phyloP scores from a whole-genome alignment of 768 basidiomycete species.

The Xanthoconium stramineum region DNA sequence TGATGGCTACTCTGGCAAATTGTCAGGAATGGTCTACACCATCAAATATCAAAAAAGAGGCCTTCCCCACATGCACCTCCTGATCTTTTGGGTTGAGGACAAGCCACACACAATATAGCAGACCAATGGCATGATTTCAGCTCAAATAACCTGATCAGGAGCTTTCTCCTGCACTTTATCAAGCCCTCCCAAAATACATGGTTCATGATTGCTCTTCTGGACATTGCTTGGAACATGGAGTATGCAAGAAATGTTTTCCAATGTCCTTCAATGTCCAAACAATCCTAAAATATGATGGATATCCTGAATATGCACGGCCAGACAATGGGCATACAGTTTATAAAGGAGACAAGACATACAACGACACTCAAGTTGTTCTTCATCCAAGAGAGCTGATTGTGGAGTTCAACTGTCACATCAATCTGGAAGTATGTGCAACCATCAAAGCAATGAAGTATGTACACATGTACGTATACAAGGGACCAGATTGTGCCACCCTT shows the following conservation, averaged over 20 bases:
- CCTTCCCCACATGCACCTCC: background rate
- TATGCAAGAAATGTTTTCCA: slow-evolving; percentile 39
- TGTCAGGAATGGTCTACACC: slow-evolving; percentile 44
- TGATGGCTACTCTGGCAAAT: slow-evolving; percentile 39
- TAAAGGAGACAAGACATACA: slow-evolving; percentile 15
- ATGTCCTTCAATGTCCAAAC: slow-evolving; percentile 37
- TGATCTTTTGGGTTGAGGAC: background rate
- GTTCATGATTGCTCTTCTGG: slow-evolving; percentile 38
- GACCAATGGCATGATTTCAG: background rate
- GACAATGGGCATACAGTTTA: slow-evolving; percentile 33
- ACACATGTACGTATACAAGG: slow-evolving; percentile 40
- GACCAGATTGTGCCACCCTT: slow-evolving; percentile 25
- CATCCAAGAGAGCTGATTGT: slow-evolving; percentile 35
- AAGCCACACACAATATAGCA: background rate
- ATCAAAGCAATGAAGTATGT: slow-evolving; percentile 43
- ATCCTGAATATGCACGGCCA: slow-evolving; percentile 35
- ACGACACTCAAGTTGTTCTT: slow-evolving; percentile 44
- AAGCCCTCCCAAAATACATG: slow-evolving; percentile 36
- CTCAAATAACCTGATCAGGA: background rate
- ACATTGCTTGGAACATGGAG: slow-evolving; percentile 30
- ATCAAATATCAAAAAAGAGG: slow-evolving; percentile 35
- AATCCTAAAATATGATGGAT: slow-evolving; percentile 36
- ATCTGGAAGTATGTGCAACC: slow-evolving; percentile 41
- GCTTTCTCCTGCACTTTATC: background rate
- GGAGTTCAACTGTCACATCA: no score